A percentile compares a stretch with the other conserved stretches of the same genome.
phyloP scores from a whole-genome alignment of 208 protist genomes.

The Crithidia fasciculata region DNA sequence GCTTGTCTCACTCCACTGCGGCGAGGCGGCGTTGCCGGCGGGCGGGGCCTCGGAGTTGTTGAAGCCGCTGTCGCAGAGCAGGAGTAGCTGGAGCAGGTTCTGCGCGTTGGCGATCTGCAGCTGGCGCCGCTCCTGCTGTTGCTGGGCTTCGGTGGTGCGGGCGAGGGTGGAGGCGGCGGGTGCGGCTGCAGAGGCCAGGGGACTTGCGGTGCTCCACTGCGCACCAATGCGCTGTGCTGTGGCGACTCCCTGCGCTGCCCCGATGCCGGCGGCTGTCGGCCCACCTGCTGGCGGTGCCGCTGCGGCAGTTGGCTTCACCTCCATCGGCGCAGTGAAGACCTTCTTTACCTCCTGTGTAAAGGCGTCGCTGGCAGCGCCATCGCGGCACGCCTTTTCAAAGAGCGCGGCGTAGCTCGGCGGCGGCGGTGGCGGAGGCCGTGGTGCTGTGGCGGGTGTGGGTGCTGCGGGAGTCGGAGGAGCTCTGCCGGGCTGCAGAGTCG shows the following conservation, averaged over 20 bases:
- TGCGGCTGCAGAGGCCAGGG: neutral
- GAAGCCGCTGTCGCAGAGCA: slow-evolving; percentile 56
- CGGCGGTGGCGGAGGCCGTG: slow-evolving; percentile 5
- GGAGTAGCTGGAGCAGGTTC: slow-evolving; percentile 45
- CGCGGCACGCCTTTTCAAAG: slow-evolving; percentile 31
- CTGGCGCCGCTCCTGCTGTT: slow-evolving; percentile 32
- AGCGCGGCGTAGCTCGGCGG: slow-evolving; percentile 23
- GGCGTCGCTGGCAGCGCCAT: slow-evolving; percentile 36
- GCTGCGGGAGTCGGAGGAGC: neutral
- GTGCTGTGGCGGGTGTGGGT: slow-evolving; percentile 4
- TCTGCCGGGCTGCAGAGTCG: neutral
- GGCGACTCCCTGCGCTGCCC: neutral
- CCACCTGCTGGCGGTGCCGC: neutral
- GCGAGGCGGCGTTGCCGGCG: slow-evolving; percentile 37
- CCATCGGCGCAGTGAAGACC: slow-evolving; percentile 52
- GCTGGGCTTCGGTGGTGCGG: slow-evolving; percentile 19
- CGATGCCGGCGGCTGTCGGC: neutral
- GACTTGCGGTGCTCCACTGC: slow-evolving; percentile 2
- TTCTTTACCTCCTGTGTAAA: slow-evolving; percentile 48
- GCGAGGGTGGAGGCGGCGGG: slow-evolving; percentile 17
- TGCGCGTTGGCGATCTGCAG: slow-evolving; percentile 22
- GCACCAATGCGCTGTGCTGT: slow-evolving; percentile 7
- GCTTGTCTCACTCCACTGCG: slow-evolving; percentile 17
- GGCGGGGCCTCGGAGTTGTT: slow-evolving; percentile 40
- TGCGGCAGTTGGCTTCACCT: slow-evolving; percentile 11